These are phyloP conservation scores for Leishmania mexicana DNA, from an alignment of 208 protist species.

Conservation along the genomic window DNA sequence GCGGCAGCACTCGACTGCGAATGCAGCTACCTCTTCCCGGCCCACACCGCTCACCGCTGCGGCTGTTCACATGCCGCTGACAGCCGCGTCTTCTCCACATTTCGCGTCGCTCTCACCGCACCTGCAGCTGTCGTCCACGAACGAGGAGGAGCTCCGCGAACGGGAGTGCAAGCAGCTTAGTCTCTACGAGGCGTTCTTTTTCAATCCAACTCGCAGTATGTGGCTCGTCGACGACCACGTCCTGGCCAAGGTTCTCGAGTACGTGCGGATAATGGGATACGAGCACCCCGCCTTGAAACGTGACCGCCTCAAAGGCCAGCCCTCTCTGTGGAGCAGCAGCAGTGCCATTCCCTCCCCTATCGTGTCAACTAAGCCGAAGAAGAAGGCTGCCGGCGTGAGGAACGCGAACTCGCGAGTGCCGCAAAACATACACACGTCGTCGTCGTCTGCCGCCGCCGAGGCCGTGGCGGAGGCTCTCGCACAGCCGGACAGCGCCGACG, in stretches of 20 bases:
- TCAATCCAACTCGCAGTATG: conserved; percentile 36
- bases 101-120: neutral
- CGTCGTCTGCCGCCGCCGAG: conserved; percentile 10
- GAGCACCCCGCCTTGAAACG: conserved; percentile 39
- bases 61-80: neutral
- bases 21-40: conserved; percentile 4
- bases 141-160: conserved; percentile 24
- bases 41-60: neutral
- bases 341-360: conserved; percentile 28
- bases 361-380: conserved; percentile 8
- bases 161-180: conserved; percentile 44
- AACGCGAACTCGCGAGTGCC: conserved; percentile 1
- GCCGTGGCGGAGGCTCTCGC: conserved; percentile 16
- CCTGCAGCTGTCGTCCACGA: neutral
- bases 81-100: conserved; percentile 4
- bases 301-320: conserved; percentile 23
- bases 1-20: conserved; percentile 19
- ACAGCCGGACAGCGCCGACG: neutral
- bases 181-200: conserved; percentile 75
- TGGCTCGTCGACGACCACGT: conserved; percentile 81
- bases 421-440: conserved; percentile 1
- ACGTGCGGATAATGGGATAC: conserved; percentile 78
- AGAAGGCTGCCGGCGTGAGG: neutral
- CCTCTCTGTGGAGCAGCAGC: conserved; percentile 36
- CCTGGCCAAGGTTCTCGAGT: conserved; percentile 72